Conservation (phyloP, 768 basidiomycete genomes). For the Leccinum subtestaceum region DNA sequence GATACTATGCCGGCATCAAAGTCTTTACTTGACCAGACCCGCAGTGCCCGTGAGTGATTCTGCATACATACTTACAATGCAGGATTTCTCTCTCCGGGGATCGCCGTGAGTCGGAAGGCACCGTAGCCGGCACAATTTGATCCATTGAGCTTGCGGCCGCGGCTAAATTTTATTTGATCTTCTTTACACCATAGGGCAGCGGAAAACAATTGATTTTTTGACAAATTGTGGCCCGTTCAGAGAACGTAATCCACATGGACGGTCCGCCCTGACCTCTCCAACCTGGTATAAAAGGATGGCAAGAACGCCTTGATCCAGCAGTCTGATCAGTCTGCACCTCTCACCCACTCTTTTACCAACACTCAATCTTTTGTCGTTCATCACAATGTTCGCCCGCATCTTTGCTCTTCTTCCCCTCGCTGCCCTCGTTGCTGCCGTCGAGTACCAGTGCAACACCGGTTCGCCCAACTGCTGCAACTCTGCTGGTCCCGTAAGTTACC, state of each 20-base stretch:
- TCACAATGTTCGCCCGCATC: background rate
- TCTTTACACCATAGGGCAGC: too few species aligned
- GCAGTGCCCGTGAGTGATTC: background rate
- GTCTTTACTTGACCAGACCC: too few species aligned
- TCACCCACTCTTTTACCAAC: background rate
- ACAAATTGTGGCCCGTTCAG: too few species aligned
- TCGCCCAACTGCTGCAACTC: background rate
- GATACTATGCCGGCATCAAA: too few species aligned
- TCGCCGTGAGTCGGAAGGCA: background rate
- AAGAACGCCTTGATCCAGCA: background rate
- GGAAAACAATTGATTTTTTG: too few species aligned
- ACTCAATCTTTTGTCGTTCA: background rate
- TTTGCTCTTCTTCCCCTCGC: background rate
- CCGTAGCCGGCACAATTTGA: background rate
- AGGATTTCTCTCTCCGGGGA: too few species aligned
- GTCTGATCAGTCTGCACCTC: background rate
- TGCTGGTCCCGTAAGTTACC: background rate
- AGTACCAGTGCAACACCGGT: background rate
- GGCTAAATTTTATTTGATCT: background rate
- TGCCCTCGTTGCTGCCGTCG: background rate
- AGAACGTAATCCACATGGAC: too few species aligned
- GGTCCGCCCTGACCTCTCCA: background rate
- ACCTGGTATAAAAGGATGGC: background rate
- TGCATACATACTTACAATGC: too few species aligned
- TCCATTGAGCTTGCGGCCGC: background rate